A percentile compares a stretch with the other conserved stretches of the same genome.
Conservation (phyloP, 345 rosid genomes). For the Citrus inodora region DNA sequence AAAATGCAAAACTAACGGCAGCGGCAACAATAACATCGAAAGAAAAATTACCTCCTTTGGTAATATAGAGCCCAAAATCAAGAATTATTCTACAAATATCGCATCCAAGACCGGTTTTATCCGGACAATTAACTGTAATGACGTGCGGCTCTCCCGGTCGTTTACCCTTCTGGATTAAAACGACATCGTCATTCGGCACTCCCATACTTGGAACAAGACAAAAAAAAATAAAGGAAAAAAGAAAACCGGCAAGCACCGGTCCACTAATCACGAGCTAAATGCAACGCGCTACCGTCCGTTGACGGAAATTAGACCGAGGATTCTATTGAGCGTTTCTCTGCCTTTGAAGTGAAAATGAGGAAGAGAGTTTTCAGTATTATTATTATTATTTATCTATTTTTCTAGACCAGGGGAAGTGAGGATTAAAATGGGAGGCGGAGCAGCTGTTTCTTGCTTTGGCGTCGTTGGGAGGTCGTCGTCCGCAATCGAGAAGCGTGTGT, state of each 20-base stretch:
- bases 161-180: conserved; percentile 60
- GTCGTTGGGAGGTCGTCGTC: neutral
- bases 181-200: conserved; percentile 50
- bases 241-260: neutral
- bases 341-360: neutral
- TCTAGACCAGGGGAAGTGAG: neutral
- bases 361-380: neutral
- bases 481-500: neutral
- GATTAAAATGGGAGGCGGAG: neutral
- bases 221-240: too few relatives aligned
- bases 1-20: neutral
- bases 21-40: neutral
- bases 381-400: neutral
- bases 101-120: conserved; percentile 70
- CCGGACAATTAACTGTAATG: conserved; percentile 79
- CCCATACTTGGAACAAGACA: conserved; percentile 31
- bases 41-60: conserved; percentile 58
- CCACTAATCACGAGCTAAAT: neutral
- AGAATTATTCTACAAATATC: conserved; percentile 72
- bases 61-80: conserved; percentile 70
- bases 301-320: neutral
- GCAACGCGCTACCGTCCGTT: neutral
- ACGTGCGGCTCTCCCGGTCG: conserved; percentile 61
- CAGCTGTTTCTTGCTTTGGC: neutral
- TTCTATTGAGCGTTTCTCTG: neutral